A percentile compares a stretch with the other conserved stretches of the same genome.
These are phyloP conservation scores for Stentor roeselii DNA, from an alignment of 73 alveolate genomes.

Conservation along the genomic window DNA sequence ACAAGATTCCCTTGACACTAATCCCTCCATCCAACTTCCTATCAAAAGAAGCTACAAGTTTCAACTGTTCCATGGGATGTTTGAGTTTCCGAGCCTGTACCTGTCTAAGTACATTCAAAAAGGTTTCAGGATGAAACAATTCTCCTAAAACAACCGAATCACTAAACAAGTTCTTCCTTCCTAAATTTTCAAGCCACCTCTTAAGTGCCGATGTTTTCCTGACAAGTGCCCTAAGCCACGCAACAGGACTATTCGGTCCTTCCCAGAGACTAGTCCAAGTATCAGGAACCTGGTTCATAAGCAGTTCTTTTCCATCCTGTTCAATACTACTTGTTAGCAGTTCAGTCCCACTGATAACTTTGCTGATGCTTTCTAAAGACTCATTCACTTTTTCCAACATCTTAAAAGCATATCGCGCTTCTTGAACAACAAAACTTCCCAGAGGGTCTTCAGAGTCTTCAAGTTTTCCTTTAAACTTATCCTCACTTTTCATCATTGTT, in stretches of 20 bases:
- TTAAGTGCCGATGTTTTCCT: constrained; percentile 81
- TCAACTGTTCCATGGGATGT: constrained; percentile 91
- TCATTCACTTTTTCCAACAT: constrained; percentile 71
- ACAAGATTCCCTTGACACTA: constrained; percentile 50
- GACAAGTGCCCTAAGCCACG: constrained; percentile 86
- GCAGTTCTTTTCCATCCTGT: constrained; percentile 78
- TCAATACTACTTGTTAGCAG: constrained; percentile 90
- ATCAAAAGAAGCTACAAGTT: constrained; percentile 86
- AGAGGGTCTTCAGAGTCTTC: constrained; percentile 88
- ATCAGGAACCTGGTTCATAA: constrained; percentile 84
- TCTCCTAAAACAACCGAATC: constrained; percentile 81
- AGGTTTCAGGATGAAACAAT: constrained; percentile 97
- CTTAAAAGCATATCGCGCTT: constrained; percentile 74
- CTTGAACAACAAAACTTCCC: constrained; percentile 88
- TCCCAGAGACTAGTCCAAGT: constrained; percentile 97
- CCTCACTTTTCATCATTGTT: constrained; percentile 46
- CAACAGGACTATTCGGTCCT: constrained; percentile 93
- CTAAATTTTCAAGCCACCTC: constrained; percentile 76
- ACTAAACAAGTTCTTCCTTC: constrained; percentile 57
- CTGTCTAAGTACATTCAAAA: constrained; percentile 95
- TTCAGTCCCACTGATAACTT: constrained; percentile 88
- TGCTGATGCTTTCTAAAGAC: constrained; percentile 69
- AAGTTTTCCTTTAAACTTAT: constrained; percentile 56
- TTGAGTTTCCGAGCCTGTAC: constrained; percentile 88
- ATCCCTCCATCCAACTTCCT: background rate